phyloP scores from a whole-genome alignment of 108 stramenopile genomes.

The Mayamaea pseudoterrestris region DNA sequence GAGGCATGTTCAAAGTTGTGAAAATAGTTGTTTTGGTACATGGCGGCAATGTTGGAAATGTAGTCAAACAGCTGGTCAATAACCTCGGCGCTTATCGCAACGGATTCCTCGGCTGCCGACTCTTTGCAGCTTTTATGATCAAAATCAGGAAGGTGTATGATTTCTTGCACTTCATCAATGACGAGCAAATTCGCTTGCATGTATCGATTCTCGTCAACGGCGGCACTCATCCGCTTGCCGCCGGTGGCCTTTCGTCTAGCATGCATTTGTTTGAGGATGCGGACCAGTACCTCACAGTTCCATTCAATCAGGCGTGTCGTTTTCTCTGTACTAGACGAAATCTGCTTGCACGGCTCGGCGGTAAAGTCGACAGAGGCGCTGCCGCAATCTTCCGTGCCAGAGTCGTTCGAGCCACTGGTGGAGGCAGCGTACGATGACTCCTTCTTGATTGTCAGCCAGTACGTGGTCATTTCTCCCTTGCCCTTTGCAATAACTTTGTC shows the following conservation, averaged over 20 bases:
- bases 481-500: constrained; percentile 30
- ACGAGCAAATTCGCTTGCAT: too few relatives aligned
- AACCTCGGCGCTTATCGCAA: not conserved
- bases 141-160: constrained; percentile 13
- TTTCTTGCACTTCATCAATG: constrained; percentile 15
- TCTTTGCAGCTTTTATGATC: not conserved
- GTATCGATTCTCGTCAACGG: too few relatives aligned
- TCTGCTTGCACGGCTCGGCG: not conserved
- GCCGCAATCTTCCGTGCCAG: not conserved
- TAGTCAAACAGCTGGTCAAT: constrained; percentile 30
- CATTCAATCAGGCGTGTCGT: constrained; percentile 7
- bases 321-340: not conserved
- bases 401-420: not conserved
- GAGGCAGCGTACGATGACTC: not conserved
- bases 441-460: constrained; percentile 16
- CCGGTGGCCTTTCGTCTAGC: constrained; percentile 4
- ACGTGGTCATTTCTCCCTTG: constrained; percentile 40
- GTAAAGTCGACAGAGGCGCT: not conserved
- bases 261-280: constrained; percentile 6
- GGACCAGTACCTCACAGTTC: constrained; percentile 11
- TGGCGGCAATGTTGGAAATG: constrained; percentile 38
- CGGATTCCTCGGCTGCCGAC: not conserved
- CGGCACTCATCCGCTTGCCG: too few relatives aligned
- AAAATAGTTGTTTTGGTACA: constrained; percentile 50
- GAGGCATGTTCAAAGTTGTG: constrained; percentile 45